A percentile compares a stretch with the other conserved stretches of the same genome.
These are phyloP conservation scores for Falciphora oryzae DNA, from an alignment of 2,329 filamentous ascomycete species.

Conservation along the genomic window DNA sequence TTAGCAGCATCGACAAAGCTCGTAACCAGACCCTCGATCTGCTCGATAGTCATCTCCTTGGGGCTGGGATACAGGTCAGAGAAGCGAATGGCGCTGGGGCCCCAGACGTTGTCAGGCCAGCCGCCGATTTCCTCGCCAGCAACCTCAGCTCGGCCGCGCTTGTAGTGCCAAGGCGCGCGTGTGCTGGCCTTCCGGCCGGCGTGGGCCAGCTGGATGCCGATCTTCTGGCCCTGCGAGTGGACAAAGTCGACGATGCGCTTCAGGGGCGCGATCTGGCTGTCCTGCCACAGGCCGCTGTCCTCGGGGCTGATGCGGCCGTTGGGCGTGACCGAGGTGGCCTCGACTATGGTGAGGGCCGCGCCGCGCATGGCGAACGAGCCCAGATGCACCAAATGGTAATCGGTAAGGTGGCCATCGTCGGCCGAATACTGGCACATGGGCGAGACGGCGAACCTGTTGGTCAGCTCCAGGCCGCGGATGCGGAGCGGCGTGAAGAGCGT, in stretches of 20 bases:
- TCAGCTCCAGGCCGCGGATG: slow-evolving; percentile 46
- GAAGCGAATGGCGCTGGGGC: slow-evolving; percentile 50
- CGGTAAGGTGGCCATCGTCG: slow-evolving; percentile 61
- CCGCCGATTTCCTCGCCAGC: slow-evolving; percentile 48
- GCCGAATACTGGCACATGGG: slow-evolving; percentile 59
- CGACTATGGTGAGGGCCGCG: slow-evolving; percentile 66
- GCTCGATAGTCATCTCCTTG: slow-evolving; percentile 59
- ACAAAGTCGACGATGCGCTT: slow-evolving; percentile 69
- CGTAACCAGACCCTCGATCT: slow-evolving; percentile 61
- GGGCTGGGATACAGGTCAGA: slow-evolving; percentile 55
- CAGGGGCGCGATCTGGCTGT: slow-evolving; percentile 71
- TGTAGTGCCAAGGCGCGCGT: slow-evolving; percentile 59
- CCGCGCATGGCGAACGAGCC: slow-evolving; percentile 74
- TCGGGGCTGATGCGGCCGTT: slow-evolving; percentile 80
- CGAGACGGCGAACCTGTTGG: slow-evolving; percentile 52
- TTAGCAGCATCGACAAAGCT: slow-evolving; percentile 54
- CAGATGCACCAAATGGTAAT: slow-evolving; percentile 78
- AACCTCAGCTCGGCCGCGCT: slow-evolving; percentile 38
- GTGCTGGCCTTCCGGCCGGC: slow-evolving; percentile 66
- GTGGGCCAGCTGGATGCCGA: slow-evolving; percentile 76
- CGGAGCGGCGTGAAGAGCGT: slow-evolving; percentile 52
- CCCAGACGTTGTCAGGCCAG: slow-evolving; percentile 52
- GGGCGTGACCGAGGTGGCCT: slow-evolving; percentile 69
- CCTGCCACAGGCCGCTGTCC: slow-evolving; percentile 76
- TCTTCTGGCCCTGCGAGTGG: slow-evolving; percentile 70